Percentiles rank a stretch among this genome's conserved stretches.
Conservation (phyloP, 805 yeast genomes). For the Sporopachydermia lactativora region DNA sequence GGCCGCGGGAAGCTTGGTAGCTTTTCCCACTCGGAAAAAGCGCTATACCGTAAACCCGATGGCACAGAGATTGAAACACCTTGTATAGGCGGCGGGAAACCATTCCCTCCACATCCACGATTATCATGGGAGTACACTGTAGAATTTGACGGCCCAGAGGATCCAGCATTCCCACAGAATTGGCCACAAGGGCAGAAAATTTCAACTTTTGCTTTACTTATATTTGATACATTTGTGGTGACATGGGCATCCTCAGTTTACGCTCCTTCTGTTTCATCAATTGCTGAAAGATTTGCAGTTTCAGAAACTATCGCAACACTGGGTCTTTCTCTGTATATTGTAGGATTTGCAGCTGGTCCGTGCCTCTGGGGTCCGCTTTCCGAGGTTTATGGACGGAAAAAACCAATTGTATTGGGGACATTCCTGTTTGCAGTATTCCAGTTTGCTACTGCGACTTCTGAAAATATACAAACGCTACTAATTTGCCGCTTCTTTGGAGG, state of each 20-base stretch:
- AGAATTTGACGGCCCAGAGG: conserved; percentile 52
- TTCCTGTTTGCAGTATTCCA: conserved; percentile 26
- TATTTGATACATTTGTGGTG: conserved; percentile 28
- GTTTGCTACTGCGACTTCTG: conserved; percentile 36
- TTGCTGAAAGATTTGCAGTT: conserved; percentile 34
- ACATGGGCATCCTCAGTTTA: conserved; percentile 64
- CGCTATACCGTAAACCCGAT: neutral
- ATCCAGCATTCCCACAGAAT: conserved; percentile 58
- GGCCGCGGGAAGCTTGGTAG: conserved; percentile 1
- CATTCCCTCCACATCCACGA: conserved; percentile 46
- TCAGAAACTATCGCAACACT: conserved; percentile 44
- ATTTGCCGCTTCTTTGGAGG: conserved; percentile 45
- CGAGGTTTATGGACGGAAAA: conserved; percentile 56
- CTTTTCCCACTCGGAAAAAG: neutral
- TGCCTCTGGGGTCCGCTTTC: conserved; percentile 69
- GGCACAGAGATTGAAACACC: conserved; percentile 19
- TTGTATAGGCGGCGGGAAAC: conserved; percentile 51
- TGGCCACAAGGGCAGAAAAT: conserved; percentile 35
- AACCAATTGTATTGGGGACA: conserved; percentile 31
- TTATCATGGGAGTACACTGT: conserved; percentile 40
- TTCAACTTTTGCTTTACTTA: conserved; percentile 26
- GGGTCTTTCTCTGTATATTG: conserved; percentile 52
- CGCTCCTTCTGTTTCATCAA: conserved; percentile 34
- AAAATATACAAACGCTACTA: conserved; percentile 36
- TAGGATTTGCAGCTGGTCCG: conserved; percentile 83